A percentile compares a stretch with the other conserved stretches of the same genome.
Conservation (phyloP, 768 basidiomycete genomes). For the Amanita polypyramis region DNA sequence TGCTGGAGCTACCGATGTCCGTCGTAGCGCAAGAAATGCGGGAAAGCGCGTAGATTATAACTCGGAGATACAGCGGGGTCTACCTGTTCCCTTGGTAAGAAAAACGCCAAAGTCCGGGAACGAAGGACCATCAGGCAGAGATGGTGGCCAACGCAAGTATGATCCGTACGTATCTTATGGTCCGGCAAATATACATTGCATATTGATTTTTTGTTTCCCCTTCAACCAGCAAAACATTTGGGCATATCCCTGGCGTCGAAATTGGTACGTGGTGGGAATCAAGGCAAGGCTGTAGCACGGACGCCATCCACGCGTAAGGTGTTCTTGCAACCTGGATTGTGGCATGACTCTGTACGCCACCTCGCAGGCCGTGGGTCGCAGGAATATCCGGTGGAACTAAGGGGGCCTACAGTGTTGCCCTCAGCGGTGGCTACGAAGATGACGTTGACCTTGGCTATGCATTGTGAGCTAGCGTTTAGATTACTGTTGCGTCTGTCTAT, state of each 20-base stretch:
- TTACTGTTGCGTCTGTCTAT: not conserved
- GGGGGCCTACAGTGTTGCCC: conserved; percentile 78
- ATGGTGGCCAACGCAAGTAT: conserved; percentile 24
- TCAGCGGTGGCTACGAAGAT: conserved; percentile 85
- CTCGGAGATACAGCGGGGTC: conserved; percentile 26
- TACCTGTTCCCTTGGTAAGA: conserved; percentile 26
- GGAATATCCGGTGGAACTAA: conserved; percentile 60
- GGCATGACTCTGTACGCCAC: conserved; percentile 4
- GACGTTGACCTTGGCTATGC: conserved; percentile 76
- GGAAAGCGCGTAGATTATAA: conserved; percentile 50
- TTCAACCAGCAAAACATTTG: conserved; percentile 57
- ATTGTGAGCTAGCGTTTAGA: conserved; percentile 44
- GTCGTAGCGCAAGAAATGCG: conserved; percentile 61
- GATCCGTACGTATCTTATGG: conserved; percentile 37
- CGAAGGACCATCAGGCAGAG: conserved; percentile 25
- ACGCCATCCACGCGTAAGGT: conserved; percentile 79
- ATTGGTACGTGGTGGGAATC: conserved; percentile 82
- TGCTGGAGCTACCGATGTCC: conserved; percentile 20
- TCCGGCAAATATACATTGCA: not conserved
- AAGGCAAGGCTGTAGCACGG: conserved; percentile 58
- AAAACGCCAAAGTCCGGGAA: conserved; percentile 26
- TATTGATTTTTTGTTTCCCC: not conserved
- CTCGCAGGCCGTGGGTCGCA: conserved; percentile 64
- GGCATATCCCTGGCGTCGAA: conserved; percentile 66
- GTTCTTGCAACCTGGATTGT: not conserved